Conservation (phyloP, 805 yeast species). For the Suhomyces emberorum region DNA sequence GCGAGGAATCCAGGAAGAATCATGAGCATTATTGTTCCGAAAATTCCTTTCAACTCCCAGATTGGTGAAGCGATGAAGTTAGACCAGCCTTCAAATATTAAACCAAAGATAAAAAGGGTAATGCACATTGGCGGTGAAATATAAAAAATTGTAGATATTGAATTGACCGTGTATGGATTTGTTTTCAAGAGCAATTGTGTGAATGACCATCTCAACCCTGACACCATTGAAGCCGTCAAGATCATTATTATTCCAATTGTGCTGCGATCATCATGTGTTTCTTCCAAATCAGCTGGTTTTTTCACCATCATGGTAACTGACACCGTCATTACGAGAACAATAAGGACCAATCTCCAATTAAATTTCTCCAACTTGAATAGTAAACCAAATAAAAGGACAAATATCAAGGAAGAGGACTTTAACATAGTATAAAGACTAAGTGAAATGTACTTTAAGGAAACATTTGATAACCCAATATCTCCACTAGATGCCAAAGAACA, state of each 20-base stretch:
- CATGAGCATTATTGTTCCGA: slow-evolving; percentile 54
- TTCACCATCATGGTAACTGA: slow-evolving; percentile 90
- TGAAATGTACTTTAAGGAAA: slow-evolving; percentile 74
- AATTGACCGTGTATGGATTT: slow-evolving; percentile 60
- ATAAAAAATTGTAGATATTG: slow-evolving; percentile 79
- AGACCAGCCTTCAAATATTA: slow-evolving; percentile 64
- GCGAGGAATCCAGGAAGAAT: slow-evolving; percentile 84
- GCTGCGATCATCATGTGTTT: slow-evolving; percentile 17
- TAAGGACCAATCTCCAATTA: slow-evolving; percentile 60
- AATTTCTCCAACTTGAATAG: slow-evolving; percentile 74
- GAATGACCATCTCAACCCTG: slow-evolving; percentile 93
- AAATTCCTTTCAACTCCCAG: slow-evolving; percentile 62
- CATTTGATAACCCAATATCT: slow-evolving; percentile 91
- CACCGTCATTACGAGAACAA: slow-evolving; percentile 73
- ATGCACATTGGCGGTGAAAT: slow-evolving; percentile 81
- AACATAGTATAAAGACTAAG: slow-evolving; percentile 89
- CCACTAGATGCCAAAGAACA: slow-evolving; percentile 87
- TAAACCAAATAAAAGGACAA: slow-evolving; percentile 86
- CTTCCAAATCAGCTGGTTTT: slow-evolving; percentile 13
- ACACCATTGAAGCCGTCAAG: slow-evolving; percentile 70
- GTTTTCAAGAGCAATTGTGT: slow-evolving; percentile 76
- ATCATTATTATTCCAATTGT: slow-evolving; percentile 70
- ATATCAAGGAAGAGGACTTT: slow-evolving; percentile 82
- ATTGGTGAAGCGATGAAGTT: slow-evolving; percentile 51
- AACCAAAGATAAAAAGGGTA: slow-evolving; percentile 58